Conservation (phyloP, 768 basidiomycete genomes). For the Serpula lacrymans region DNA sequence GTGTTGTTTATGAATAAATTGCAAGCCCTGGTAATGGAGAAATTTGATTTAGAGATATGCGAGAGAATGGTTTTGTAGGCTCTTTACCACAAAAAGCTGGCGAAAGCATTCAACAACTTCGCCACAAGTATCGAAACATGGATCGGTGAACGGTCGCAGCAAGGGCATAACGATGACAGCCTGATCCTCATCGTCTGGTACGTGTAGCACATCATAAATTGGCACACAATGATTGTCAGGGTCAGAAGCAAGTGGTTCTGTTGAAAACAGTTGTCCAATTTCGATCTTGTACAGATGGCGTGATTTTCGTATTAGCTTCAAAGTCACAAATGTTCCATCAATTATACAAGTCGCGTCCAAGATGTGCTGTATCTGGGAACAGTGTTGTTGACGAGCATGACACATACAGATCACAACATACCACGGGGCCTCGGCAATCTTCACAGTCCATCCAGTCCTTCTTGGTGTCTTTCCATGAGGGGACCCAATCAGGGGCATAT, state of each 20-base stretch:
- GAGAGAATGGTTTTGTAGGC: too few species aligned
- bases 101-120: constrained; percentile 7
- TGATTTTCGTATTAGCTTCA: constrained; percentile 18
- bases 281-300: constrained; percentile 18
- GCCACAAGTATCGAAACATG: constrained; percentile 1
- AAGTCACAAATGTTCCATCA: constrained; percentile 20
- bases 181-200: constrained; percentile 12
- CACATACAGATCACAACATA: neutral
- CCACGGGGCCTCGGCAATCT: neutral
- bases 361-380: neutral
- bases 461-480: constrained; percentile 25
- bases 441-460: constrained; percentile 1
- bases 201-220: constrained; percentile 17
- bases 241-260: neutral
- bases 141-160: neutral
- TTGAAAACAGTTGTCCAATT: constrained; percentile 18
- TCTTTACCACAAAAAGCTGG: constrained; percentile 5
- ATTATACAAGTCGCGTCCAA: constrained; percentile 20
- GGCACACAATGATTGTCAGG: constrained; percentile 28
- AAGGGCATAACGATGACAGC: constrained; percentile 8
- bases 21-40: constrained; percentile 7
- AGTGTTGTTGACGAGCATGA: neutral
- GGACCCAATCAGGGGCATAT: constrained; percentile 30
- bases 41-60: too few species aligned
- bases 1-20: constrained; percentile 15